These are phyloP conservation scores for Wickerhamiella pararugosa DNA, from an alignment of 1,139 yeast species.

Conservation along the genomic window DNA sequence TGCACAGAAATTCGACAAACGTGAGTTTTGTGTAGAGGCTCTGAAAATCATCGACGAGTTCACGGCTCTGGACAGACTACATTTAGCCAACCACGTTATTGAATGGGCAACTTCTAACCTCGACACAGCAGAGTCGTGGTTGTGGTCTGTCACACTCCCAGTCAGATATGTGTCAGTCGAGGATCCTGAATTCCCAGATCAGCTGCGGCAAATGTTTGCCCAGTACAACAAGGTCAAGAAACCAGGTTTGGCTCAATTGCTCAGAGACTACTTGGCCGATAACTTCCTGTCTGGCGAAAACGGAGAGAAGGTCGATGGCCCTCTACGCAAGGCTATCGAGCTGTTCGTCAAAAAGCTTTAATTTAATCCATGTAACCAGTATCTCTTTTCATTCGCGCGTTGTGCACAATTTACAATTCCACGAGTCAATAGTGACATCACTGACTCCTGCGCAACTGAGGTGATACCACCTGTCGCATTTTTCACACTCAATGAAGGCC, in stretches of 20 bases:
- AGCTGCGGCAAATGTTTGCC: conserved; percentile 55
- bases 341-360: conserved; percentile 13
- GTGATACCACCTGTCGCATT: no score
- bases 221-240: conserved; percentile 43
- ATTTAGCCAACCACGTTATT: conserved; percentile 51
- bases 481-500: no score
- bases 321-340: conserved; percentile 13
- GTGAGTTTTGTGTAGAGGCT: conserved; percentile 24
- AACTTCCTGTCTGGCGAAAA: conserved; percentile 14
- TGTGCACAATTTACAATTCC: no score
- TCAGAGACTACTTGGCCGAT: conserved; percentile 26
- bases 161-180: conserved; percentile 36
- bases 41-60: conserved; percentile 50
- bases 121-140: conserved; percentile 22
- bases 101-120: conserved; percentile 23
- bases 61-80: conserved; percentile 50
- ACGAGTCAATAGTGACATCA: no score
- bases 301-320: conserved; percentile 9
- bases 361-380: neutral
- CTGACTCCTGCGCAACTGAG: no score
- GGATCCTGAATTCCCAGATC: conserved; percentile 37
- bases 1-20: conserved; percentile 24
- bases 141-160: conserved; percentile 52
- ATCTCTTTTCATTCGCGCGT: neutral
- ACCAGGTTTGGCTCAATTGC: conserved; percentile 31